These are phyloP conservation scores for Chlorencoelia australis DNA, from an alignment of 2,329 filamentous ascomycete species.

Conservation along the genomic window DNA sequence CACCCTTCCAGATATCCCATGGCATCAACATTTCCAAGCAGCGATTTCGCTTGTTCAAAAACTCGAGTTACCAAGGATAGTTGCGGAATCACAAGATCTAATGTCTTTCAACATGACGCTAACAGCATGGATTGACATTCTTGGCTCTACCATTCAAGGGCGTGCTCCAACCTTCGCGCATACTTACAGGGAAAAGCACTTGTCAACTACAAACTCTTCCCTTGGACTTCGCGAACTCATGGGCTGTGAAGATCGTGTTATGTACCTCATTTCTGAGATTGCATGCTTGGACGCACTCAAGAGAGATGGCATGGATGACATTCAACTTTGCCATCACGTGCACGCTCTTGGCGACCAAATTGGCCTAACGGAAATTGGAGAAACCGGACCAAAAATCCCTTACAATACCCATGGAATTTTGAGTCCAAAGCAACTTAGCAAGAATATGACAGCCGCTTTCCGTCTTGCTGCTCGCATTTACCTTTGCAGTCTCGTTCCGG, in stretches of 20 bases:
- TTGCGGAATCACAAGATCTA: slow-evolving; percentile 42
- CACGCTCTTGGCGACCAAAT: slow-evolving; percentile 81
- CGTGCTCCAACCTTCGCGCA: slow-evolving; percentile 81
- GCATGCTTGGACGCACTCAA: slow-evolving; percentile 90
- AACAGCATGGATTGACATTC: slow-evolving; percentile 91
- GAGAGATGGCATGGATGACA: slow-evolving; percentile 70
- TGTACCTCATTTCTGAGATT: slow-evolving; percentile 97
- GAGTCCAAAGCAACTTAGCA: slow-evolving; percentile 71
- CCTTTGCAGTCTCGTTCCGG: slow-evolving; percentile 89
- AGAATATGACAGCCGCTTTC: slow-evolving; percentile 86
- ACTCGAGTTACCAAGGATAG: slow-evolving; percentile 64
- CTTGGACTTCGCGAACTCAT: slow-evolving; percentile 82
- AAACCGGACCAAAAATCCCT: slow-evolving; percentile 45
- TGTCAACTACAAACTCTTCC: slow-evolving; percentile 50
- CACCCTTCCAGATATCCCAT: slow-evolving; percentile 79
- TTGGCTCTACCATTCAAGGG: slow-evolving; percentile 86
- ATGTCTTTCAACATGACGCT: slow-evolving; percentile 85
- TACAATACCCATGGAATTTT: slow-evolving; percentile 65
- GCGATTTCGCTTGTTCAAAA: slow-evolving; percentile 77
- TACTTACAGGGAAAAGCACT: slow-evolving; percentile 90
- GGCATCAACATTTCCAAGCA: slow-evolving; percentile 95
- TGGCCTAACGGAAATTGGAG: slow-evolving; percentile 62
- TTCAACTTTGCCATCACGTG: slow-evolving; percentile 81
- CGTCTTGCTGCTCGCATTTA: slow-evolving; percentile 89
- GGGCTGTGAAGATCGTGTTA: slow-evolving; percentile 94